phyloP scores from a whole-genome alignment of 78 protist species.

The Monosiga brevicollis region DNA sequence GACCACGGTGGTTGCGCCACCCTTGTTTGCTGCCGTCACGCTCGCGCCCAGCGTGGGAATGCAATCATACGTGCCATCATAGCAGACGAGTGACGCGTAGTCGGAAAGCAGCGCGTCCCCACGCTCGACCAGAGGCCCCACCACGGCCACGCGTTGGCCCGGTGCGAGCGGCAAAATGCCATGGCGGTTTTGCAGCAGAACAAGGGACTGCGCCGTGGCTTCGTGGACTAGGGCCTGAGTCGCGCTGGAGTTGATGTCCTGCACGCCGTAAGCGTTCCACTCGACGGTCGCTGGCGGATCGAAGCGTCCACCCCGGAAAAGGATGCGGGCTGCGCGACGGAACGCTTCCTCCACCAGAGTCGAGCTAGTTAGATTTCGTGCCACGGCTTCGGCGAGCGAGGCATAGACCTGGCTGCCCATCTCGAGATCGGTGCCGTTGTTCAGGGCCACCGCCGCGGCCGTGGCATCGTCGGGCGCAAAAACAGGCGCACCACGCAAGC shows the following conservation, averaged over 20 bases:
- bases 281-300: not conserved
- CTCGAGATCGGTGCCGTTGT: conserved; percentile 28
- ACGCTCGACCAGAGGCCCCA: conserved; percentile 14
- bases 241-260: not conserved
- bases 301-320: conserved; percentile 6
- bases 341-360: not conserved
- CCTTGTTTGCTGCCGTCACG: not conserved
- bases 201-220: conserved; percentile 6
- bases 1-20: not conserved
- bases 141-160: conserved; percentile 11
- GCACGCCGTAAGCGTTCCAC: not conserved
- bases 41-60: not conserved
- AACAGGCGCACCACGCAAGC: conserved; percentile 2
- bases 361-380: not conserved
- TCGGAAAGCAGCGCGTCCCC: not conserved
- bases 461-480: not conserved
- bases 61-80: not conserved
- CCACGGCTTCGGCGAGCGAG: not conserved
- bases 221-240: not conserved
- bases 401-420: not conserved
- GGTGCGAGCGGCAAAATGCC: not conserved
- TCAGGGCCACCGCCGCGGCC: conserved; percentile 18
- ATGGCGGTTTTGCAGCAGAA: conserved; percentile 9
- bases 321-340: not conserved
- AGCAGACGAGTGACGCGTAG: not conserved